phyloP scores from a whole-genome alignment of 2,329 filamentous ascomycete species.

The Botryotinia convoluta region DNA sequence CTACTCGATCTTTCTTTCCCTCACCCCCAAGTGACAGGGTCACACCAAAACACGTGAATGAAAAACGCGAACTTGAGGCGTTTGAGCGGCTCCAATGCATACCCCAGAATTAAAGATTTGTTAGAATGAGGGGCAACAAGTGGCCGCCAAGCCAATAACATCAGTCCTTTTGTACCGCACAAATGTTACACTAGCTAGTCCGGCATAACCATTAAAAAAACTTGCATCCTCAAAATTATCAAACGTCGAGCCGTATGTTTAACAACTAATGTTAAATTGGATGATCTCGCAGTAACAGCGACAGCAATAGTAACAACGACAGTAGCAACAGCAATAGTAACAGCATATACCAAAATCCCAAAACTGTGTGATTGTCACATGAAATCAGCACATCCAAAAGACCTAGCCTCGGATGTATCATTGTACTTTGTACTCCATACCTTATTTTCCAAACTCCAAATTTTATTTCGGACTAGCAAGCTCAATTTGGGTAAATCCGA shows the following conservation, averaged over 20 bases:
- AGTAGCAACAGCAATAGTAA: not conserved
- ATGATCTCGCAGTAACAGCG: not conserved
- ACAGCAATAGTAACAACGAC: not conserved
- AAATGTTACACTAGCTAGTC: not conserved
- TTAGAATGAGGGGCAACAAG: not conserved
- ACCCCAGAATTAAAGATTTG: not conserved
- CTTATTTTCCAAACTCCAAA: not conserved
- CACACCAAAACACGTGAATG: not conserved
- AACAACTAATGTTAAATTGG: not conserved
- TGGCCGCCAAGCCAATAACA: not conserved
- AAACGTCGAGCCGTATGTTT: not conserved
- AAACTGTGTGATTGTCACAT: not conserved
- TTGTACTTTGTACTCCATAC: not conserved
- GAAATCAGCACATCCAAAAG: not conserved
- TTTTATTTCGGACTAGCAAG: slow-evolving; percentile 3
- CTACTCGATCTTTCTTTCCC: not conserved
- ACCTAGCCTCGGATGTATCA: not conserved
- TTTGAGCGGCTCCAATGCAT: not conserved
- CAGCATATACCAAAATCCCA: not conserved
- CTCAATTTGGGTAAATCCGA: slow-evolving; percentile 2
- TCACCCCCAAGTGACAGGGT: not conserved
- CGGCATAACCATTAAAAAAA: not conserved
- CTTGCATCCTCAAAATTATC: not conserved
- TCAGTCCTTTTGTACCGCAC: not conserved
- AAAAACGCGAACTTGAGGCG: not conserved